Evolutionary conservation across 2,329 filamentous ascomycete genomes (phyloP), one percentile per base, ranked within the genome.

Genomic region (Sporothrix mexicana): DNA sequence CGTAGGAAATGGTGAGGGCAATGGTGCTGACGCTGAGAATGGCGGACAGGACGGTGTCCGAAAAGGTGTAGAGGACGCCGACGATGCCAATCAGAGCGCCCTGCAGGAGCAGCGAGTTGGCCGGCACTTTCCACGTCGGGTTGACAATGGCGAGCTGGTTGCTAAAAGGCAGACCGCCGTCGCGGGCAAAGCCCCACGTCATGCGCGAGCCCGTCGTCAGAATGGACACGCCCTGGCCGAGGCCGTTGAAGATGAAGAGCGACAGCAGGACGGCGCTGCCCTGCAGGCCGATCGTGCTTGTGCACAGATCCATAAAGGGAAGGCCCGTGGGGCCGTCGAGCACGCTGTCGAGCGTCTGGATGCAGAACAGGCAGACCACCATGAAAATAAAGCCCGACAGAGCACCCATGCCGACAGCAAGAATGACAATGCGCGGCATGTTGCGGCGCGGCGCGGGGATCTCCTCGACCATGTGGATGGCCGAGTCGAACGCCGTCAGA

Each of bases 11-110:
- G 1, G 86, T 88, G 1, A 88, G 80, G 0, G 86, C 85, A 72
- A 88, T 88, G 12, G 86, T 88, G 79, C 85, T 87, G 74, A 88
- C 86, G 74, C 84, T 86, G 23, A 88, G 79, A 66, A 88, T 85
- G 17, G 87, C 86, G 55, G 85, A 80, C 13, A 88, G 82, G 0
- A 88, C 86, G 0, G 86, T 86, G 66, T 82, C 83, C 61, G 87
- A 82, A 72, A 88, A 88, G 0, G 86, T 82, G 75, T 88, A 88
- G 0, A 90, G 68, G 15, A 75, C 69, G 23, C 74, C 72, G 45
- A 74, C 71, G 45, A 76, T 43, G 25, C 74, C 67, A 25, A 74
- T 66, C 1, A 74, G 69, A 53, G n/a, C 70, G 23, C 70, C 71
- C 45, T 73, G 72, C 45, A 73, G 51, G 12, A 53, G 23, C 55